Conservation (phyloP, 257 asterid species). For the Solanum pennellii region DNA sequence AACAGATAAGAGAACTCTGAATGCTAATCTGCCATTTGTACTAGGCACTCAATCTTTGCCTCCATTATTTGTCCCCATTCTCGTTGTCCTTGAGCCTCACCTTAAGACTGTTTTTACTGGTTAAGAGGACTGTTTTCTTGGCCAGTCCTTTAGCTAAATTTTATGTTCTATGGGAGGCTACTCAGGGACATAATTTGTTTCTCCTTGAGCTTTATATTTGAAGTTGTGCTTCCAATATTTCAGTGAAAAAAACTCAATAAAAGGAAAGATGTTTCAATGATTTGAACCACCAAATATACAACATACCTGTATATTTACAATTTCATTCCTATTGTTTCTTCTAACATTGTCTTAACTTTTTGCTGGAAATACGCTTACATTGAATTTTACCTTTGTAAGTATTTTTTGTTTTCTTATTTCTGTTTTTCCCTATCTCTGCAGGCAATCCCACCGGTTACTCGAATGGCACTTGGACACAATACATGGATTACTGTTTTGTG, state of each 20-base stretch:
- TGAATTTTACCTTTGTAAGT: neutral
- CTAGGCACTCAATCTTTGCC: neutral
- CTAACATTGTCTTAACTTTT: neutral
- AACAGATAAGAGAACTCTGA: neutral
- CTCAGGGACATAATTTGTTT: neutral
- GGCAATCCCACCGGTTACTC: slow-evolving; percentile 96
- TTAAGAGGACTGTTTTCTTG: neutral
- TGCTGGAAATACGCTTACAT: neutral
- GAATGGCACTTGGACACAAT: slow-evolving; percentile 79
- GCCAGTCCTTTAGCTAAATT: neutral
- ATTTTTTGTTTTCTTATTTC: neutral
- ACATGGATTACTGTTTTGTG: slow-evolving; percentile 96
- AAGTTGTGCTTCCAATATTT: neutral
- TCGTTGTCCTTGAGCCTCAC: neutral
- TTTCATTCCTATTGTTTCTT: neutral
- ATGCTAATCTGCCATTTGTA: neutral
- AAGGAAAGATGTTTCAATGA: neutral
- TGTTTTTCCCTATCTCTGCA: slow-evolving; percentile 11
- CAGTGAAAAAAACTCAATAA: neutral
- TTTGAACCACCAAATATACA: neutral
- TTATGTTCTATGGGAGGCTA: neutral
- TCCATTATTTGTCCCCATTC: neutral
- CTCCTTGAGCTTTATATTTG: neutral
- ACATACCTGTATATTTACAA: neutral
- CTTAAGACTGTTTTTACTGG: neutral